Conservation (phyloP, 345 rosid species). For the Camelina laxa region DNA sequence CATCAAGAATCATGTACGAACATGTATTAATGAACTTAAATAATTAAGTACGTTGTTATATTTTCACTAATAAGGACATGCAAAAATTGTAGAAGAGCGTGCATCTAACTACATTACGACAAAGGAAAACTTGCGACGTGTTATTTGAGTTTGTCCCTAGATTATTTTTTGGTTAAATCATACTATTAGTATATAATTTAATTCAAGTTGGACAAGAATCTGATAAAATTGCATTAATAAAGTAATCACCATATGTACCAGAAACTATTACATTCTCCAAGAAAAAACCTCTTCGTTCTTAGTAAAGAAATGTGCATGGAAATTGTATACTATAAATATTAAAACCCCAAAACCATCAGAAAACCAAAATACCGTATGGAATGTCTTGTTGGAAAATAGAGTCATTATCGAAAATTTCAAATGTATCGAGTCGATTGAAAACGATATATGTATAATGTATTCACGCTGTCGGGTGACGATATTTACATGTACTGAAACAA, state of each 20-base stretch:
- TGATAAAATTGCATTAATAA: conserved; percentile 6
- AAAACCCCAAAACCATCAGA: conserved; percentile 22
- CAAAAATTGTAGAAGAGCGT: conserved; percentile 32
- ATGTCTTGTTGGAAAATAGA: conserved; percentile 45
- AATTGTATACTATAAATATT: conserved; percentile 7
- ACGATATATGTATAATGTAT: conserved; percentile 6
- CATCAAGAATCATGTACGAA: conserved; percentile 35
- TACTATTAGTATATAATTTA: conserved; percentile 1
- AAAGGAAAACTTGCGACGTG: conserved; percentile 36
- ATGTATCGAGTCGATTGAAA: conserved; percentile 26
- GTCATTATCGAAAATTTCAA: conserved; percentile 25
- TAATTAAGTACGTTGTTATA: background rate
- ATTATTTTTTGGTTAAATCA: background rate
- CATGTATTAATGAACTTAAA: conserved; percentile 3
- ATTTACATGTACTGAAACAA: background rate
- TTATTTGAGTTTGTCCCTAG: conserved; percentile 27
- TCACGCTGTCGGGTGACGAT: conserved; percentile 10
- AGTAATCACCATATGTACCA: background rate
- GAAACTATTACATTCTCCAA: conserved; percentile 23
- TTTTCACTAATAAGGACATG: conserved; percentile 22
- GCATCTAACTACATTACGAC: conserved; percentile 44
- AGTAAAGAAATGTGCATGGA: conserved; percentile 22
- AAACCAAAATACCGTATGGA: conserved; percentile 44
- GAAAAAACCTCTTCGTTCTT: conserved; percentile 34
- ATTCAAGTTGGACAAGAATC: conserved; percentile 23